Evolutionary conservation across 495 filamentous ascomycete genomes (phyloP).

Genomic region (Penicillium paxilli): DNA sequence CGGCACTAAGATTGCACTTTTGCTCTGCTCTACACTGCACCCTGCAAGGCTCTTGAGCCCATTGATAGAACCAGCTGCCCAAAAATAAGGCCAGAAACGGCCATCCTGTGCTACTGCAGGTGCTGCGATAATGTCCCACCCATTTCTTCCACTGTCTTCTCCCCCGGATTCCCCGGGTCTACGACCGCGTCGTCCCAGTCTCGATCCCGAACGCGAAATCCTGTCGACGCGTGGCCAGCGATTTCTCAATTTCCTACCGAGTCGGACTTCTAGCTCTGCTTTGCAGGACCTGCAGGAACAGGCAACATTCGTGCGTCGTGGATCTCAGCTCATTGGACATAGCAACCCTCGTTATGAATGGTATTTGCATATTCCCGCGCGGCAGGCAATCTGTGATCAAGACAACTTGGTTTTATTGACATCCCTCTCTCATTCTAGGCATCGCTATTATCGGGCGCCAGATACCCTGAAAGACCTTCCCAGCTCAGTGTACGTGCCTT

Average conservation of each 20-base stretch:
- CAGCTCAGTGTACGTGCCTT: conserved; percentile 28
- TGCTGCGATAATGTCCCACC: neutral
- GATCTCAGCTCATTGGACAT: conserved; percentile 35
- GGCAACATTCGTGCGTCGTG: conserved; percentile 15
- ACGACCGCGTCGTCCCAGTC: conserved; percentile 30
- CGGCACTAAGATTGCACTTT: too few relatives aligned
- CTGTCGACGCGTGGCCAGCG: conserved; percentile 40
- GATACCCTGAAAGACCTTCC: conserved; percentile 26
- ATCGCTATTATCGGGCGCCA: conserved; percentile 34
- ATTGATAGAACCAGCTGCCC: too few relatives aligned
- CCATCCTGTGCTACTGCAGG: too few relatives aligned
- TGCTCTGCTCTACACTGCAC: too few relatives aligned
- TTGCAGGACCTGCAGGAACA: conserved; percentile 23
- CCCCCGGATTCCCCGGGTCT: conserved; percentile 13
- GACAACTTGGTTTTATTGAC: neutral
- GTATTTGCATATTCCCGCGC: conserved; percentile 13
- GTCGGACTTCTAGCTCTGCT: conserved; percentile 24
- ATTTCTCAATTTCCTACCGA: conserved; percentile 27
- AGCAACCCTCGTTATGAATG: conserved; percentile 38
- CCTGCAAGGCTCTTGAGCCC: too few relatives aligned
- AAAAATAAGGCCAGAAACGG: too few relatives aligned
- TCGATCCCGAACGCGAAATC: conserved; percentile 35
- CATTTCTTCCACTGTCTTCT: neutral
- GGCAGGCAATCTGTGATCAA: neutral
- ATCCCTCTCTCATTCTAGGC: conserved; percentile 19